phyloP scores from a whole-genome alignment of 2,329 filamentous ascomycete species.

The Xylaria sp. region DNA sequence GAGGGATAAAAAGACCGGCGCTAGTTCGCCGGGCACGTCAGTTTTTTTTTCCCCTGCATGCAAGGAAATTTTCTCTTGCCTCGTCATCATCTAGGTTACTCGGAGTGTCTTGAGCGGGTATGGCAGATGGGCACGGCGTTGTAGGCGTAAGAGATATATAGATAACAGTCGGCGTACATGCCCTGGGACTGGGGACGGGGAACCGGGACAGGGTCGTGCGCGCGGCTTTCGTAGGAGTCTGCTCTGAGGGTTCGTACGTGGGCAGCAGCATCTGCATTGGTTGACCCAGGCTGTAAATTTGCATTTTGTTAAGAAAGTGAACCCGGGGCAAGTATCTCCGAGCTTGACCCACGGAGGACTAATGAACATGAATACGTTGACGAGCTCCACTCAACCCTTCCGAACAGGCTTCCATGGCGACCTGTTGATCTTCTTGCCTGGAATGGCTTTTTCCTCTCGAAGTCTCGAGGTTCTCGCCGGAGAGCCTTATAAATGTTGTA shows the following conservation, averaged over 20 bases:
- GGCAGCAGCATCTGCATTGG: constrained; percentile 29
- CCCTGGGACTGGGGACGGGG: constrained; percentile 6
- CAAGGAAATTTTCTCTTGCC: constrained; percentile 24
- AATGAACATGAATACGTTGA: constrained; percentile 14
- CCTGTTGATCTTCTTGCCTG: constrained; percentile 9
- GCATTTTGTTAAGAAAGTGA: constrained; percentile 21
- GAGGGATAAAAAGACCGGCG: constrained; percentile 54
- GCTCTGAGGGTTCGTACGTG: constrained; percentile 20
- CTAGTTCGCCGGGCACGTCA: not conserved
- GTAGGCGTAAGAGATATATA: constrained; percentile 36
- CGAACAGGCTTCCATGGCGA: not conserved
- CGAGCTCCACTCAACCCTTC: not conserved
- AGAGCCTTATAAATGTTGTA: constrained; percentile 24
- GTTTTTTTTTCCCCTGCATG: constrained; percentile 9
- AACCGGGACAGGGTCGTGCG: constrained; percentile 12
- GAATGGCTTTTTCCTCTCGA: constrained; percentile 5
- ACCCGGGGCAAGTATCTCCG: constrained; percentile 11
- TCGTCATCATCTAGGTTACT: constrained; percentile 30
- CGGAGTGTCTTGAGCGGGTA: constrained; percentile 32
- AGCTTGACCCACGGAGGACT: constrained; percentile 11
- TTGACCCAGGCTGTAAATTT: constrained; percentile 20
- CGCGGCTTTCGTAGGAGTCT: constrained; percentile 23
- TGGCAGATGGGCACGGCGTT: constrained; percentile 39
- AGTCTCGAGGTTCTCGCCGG: constrained; percentile 6
- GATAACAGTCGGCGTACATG: constrained; percentile 32